Base-by-base conservation (phyloP, 148 eudicot genomes). In the Cornus kousa region DNA sequence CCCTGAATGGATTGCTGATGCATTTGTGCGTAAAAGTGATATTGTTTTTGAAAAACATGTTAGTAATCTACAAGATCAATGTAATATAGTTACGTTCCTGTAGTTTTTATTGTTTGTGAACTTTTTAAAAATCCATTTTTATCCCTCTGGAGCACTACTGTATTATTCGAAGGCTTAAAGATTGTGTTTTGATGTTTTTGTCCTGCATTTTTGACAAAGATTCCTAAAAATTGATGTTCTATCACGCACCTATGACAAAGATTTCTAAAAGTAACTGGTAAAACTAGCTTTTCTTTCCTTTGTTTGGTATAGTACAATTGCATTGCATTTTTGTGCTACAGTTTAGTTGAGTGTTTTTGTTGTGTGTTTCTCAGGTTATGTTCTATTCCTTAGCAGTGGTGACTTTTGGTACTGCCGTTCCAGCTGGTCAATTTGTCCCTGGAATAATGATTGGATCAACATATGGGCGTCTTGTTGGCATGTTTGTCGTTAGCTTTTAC, bases 401-500 rank as follows among this genome's bases (percentile, higher is more conserved):
- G 72, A 95, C 99, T 19, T 95, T 91, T 87, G 99, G 99, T 70
- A 93, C 99, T 78, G 94, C 99, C 83, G 99, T 95, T 73, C 99
- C 99, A 32, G 99, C 97, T 81, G 99, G 99, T 60, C 99, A 95
- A 81, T 95, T 95, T 89, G 97, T 95, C 78, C 99, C 99, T 73
- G 99, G 99, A 70, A 95, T 95, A 75, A 92, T 95, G 99, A 95
- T 95, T 78, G 99, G 99, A 74, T 95, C 99, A 79, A 95, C 99
- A 35, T 95, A 93, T 81, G 99, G 99, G 23, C 99, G 99, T 66
- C 96, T 95, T 85, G 99, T 95, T 79, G 99, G 99, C 88, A 93
- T 89, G 97, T 95, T 95, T 86, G 99, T 91, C 66, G 99, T 95
- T 68, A 95, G 82, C 80, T 89, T 86, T 82, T 95, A 95, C 88